phyloP scores from a whole-genome alignment of 192 early-diverging fungal genomes.

The Coemansia aciculifera region DNA sequence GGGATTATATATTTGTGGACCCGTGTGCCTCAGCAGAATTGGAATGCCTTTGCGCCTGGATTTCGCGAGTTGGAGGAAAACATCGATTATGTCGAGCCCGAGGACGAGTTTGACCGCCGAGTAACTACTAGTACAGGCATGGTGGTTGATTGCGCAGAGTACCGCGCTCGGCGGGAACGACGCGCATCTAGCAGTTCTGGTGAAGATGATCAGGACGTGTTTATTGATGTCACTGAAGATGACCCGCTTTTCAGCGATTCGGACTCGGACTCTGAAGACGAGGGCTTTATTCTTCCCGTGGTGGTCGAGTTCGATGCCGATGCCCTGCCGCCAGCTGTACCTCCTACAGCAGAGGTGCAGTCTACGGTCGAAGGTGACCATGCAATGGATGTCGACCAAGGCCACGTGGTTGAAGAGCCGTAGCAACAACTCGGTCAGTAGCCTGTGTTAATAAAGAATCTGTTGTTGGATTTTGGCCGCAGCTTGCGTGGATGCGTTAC shows the following conservation, averaged over 20 bases:
- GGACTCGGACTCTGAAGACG: constrained; percentile 39
- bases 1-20: constrained; percentile 92
- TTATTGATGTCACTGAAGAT: constrained; percentile 46
- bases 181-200: not conserved
- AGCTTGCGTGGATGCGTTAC: too few species aligned
- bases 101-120: constrained; percentile 86
- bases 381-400: constrained; percentile 1
- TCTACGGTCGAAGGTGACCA: not conserved
- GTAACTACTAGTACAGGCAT: constrained; percentile 14
- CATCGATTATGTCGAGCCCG: constrained; percentile 87
- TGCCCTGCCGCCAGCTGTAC: not conserved
- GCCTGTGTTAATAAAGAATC: not conserved
- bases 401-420: constrained; percentile 17
- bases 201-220: constrained; percentile 13
- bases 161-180: constrained; percentile 16
- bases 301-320: constrained; percentile 14
- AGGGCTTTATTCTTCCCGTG: constrained; percentile 42
- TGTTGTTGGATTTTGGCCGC: not conserved
- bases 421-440: not conserved
- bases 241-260: constrained; percentile 56
- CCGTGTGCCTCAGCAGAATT: constrained; percentile 72
- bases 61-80: constrained; percentile 94
- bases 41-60: constrained; percentile 92
- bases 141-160: constrained; percentile 27
- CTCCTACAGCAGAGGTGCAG: not conserved